Evolutionary conservation across 441 rosid genomes (phyloP).

Genomic region (Biscutella laevigata): DNA sequence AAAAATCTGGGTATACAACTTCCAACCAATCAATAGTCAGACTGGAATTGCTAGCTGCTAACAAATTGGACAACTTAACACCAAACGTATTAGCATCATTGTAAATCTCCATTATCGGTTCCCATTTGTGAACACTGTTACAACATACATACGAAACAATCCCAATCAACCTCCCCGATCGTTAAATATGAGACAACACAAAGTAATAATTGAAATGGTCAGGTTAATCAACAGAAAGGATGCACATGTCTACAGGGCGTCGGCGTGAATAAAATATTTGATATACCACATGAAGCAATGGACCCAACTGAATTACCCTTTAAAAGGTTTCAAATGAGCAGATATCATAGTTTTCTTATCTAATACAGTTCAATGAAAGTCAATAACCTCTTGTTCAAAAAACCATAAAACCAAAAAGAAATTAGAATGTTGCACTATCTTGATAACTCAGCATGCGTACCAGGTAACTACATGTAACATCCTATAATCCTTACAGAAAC

Average conservation of each 20-base stretch:
- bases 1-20: constrained; percentile 82
- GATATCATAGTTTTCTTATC: not conserved
- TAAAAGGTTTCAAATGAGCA: not conserved
- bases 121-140: constrained; percentile 72
- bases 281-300: not conserved
- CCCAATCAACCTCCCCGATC: constrained; percentile 17
- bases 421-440: not conserved
- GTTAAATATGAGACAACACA: constrained; percentile 10
- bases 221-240: not conserved
- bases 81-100: constrained; percentile 74
- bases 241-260: not conserved
- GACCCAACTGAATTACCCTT: not conserved
- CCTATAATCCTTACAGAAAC: constrained; percentile 6
- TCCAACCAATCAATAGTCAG: constrained; percentile 90
- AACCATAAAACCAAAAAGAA: not conserved
- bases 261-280: not conserved
- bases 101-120: constrained; percentile 66
- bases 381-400: not conserved
- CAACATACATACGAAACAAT: constrained; percentile 20
- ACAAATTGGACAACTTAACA: constrained; percentile 49
- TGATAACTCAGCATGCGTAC: not conserved
- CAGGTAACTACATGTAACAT: not conserved
- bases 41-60: constrained; percentile 59
- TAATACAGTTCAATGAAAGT: not conserved
- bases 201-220: constrained; percentile 2